Conservation (phyloP, 139 green algal genomes). For the Volvox reticuliferus region DNA sequence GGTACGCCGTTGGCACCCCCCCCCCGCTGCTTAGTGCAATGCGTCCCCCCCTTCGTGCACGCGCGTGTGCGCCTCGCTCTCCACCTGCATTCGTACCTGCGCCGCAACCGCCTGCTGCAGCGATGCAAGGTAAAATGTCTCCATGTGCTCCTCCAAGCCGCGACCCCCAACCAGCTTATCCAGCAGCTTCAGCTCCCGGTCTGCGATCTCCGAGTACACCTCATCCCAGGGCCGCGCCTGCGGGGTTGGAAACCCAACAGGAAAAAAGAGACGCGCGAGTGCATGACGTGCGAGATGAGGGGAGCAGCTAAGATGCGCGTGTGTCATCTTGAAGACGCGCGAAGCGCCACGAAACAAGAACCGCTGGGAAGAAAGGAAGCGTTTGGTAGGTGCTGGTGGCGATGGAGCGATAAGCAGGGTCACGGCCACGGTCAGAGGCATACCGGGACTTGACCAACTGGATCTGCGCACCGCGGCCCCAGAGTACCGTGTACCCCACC, state of each 20-base stretch:
- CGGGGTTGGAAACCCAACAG: neutral
- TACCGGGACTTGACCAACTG: too few relatives aligned
- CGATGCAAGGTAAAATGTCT: constrained; percentile 64
- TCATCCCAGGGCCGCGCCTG: constrained; percentile 51
- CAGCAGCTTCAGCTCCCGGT: constrained; percentile 68
- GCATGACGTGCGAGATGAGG: neutral
- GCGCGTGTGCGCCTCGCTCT: neutral
- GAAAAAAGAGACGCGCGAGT: neutral
- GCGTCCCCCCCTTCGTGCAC: neutral
- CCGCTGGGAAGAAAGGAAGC: too few relatives aligned
- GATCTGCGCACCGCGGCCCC: too few relatives aligned
- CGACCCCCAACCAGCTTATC: constrained; percentile 62
- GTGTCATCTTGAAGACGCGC: too few relatives aligned
- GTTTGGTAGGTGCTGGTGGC: too few relatives aligned
- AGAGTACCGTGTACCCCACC: too few relatives aligned
- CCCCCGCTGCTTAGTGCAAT: neutral
- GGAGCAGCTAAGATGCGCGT: too few relatives aligned
- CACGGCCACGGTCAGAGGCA: too few relatives aligned
- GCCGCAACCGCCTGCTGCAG: constrained; percentile 43
- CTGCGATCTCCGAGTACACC: constrained; percentile 57
- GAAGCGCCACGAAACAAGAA: too few relatives aligned
- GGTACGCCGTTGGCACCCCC: too few relatives aligned
- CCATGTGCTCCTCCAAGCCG: constrained; percentile 75
- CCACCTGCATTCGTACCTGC: neutral
- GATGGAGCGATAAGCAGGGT: too few relatives aligned